Base-by-base conservation (phyloP, 768 basidiomycete genomes). In the Rhodotorula taiwanensis region DNA sequence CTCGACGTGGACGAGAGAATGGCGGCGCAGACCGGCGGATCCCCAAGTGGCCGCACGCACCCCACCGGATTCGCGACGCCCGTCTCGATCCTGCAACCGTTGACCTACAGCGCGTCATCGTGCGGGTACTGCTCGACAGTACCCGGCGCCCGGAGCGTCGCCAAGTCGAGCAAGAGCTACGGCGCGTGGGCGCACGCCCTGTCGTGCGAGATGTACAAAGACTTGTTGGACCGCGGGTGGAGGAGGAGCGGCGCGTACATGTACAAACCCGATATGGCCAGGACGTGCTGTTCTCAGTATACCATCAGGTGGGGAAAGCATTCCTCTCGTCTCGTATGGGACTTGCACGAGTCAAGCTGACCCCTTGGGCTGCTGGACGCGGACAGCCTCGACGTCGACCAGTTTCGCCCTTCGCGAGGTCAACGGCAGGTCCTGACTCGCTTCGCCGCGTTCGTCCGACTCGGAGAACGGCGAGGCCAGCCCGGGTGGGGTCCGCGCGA, bases 251-350 rank as follows among this genome's bases (percentile, higher is more conserved):
- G 77, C 1, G 64, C 68, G 23, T 92, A 85, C 76, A 84, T 89
- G 71, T 97, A 97, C 76, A 89, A 88, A 66, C 92, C 92, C 7
- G 84, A 93, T 75, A 78, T 93, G 75, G 81, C 79, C 66, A 74
- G 76, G 9, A 86, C 90, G 15, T 97, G 94, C 74, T 98, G 94
- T 74, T 89, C 93, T 1, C 88, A 91, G 69, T 94, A 95, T 74
- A 90, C 94, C 5, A 97, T 97, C 75, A 88, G 83, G 90, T 87
- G 70, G 58, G 79, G 74, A 18, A 9, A 28, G 51, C 23, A 5
- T 31, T 8, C 14, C 53, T 8, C 15, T 39, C 7, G 33, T 23
- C 23, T 45, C 30, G 28, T 7, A 21, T 10, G n/a, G n/a, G n/a
- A n/a, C n/a, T n/a, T n/a, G n/a, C n/a, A n/a, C n/a, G n/a, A n/a